Evolutionary conservation across 2,329 filamentous ascomycete species (phyloP), one percentile per base, ranked within the genome.

Genomic region (Penicillium oxalicum): DNA sequence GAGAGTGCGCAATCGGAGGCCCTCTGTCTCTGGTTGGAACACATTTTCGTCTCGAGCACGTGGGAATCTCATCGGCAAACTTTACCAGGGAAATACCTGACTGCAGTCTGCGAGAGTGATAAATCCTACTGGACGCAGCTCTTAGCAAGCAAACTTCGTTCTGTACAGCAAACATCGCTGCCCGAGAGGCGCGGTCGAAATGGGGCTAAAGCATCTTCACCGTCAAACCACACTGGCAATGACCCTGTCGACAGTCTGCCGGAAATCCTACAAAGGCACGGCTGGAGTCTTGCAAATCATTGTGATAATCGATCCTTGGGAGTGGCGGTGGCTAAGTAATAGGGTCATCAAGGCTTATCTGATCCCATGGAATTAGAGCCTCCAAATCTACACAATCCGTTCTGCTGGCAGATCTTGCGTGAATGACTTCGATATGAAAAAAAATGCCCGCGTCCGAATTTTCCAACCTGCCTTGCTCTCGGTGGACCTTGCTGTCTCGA

Each of bases 1-100:
- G 40, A 53, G 26, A 61, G 71, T 51, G 59, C 68, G 0, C 54
- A 60, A 5, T 61, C 61, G 33, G 74, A 80, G 61, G 74, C 68
- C 2, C 45, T 75, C 29, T 74, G 68, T 51, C 61, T 70, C 32
- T 81, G 78, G 78, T 55, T 78, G 26, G 55, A 70, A 7, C 75
- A 79, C 56, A 64, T 80, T 8, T 55, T 77, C 26, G 61, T 61
- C 4, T 69, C 69, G 9, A 44, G 62, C 3, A 57, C 61, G 2
- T 77, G 72, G 73, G 56, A 57, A 9, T 54, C 54, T 28, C 52
- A 62, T 32, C 58, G 62, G 29, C 56, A 49, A 28, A 49, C 58
- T 12, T 57, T 69, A 11, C 64, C 68, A 4, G 52, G 60, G 34
- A 60, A 55, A 8, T 70, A 72, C 48, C 50, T 70, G 9, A 52